Base-by-base conservation (phyloP, 345 rosid species). In the Pseudoturritis turrita region DNA sequence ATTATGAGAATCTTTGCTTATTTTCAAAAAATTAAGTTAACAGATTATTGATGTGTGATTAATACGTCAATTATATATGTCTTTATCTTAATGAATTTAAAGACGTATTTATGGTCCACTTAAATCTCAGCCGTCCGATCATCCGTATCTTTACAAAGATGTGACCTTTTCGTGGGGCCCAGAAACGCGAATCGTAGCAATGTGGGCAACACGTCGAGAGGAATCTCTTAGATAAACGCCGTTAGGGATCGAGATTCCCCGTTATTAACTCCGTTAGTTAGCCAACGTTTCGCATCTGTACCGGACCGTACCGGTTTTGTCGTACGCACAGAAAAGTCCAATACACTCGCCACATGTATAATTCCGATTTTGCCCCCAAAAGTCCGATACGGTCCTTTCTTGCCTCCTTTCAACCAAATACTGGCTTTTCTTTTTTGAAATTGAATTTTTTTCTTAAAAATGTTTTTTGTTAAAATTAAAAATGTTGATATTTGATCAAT, bases 241-340 rank as follows among this genome's bases (percentile, higher is more conserved):
- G 74, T 75, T 53, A 68, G 2, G 3, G 58, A 10, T 26, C 51
- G 19, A 68, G 74, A 68, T 75, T 75, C 78, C 62, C 69, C 74
- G 70, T 75, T 75, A 41, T 19, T 49, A 67, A 74, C 54, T 50
- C 73, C 53, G 73, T 60, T 60, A 51, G 6, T 13, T 57, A 51
- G 10, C 31, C 17, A 51, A 59, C 62, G 29, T 68, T 23, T 52
- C 12, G 6, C 7, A 22, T 35, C 28, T 68, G 74, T 75, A 75
- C 78, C 78, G 73, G 78, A 36, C 57, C 57, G 71, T 73, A 73
- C 61, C 72, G 72, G 78, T 66, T 74, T 68, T 75, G 69, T 68
- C 69, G 69, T 59, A 56, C 29, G 35, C 60, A 26, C 33, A 9
- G 22, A 40, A 64, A 64, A 54, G 49, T 55, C 65, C 57, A 55